Evolutionary conservation across 83 land plant genomes (phyloP), one percentile per base, ranked within the genome.

Genomic region (Thuja plicata): DNA sequence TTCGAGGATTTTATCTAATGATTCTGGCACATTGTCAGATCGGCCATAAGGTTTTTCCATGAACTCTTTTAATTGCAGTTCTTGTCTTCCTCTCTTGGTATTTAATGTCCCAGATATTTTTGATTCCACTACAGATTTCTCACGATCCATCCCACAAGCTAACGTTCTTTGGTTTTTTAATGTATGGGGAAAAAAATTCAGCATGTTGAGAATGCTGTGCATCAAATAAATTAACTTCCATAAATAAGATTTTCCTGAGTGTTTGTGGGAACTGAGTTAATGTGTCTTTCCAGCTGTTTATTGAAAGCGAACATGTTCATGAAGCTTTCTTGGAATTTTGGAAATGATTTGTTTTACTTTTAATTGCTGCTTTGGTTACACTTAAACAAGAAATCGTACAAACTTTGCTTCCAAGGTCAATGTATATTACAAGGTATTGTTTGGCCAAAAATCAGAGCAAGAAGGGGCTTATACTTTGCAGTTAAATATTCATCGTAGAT

Each of bases 21-120:
- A 84, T 16, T 84, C 86, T 84, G 86, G 52, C 62, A 84, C 86
- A 84, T 84, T 84, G 62, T 84, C 86, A 84, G 86, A 84, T 84
- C 86, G 86, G 86, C 86, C 62, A 84, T 52, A 52, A 84, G 34
- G 19, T 84, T 52, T 52, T 84, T 38, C 38, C 37, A 84, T 84
- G 60, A 62, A 34, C 62, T 34, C 81, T 50, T 38, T 78, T 84
- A 32, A 84, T n/a, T 50, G 60, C 21, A 27, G 62, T 52, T 52
- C 38, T 84, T 11, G 5, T 84, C 86, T 84, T 48, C 45, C 57
- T 84, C 8, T 84, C 85, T 32, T 83, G 85, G 86, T 52, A 84
- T 50, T 50, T 45, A 46, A 27, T 81, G 46, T 52, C 17, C 86
- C 86, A 52, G 8, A 50, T 84, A 52, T 52, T 84, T 84, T 52